Evolutionary conservation across 2,329 filamentous ascomycete genomes (phyloP).

Genomic region (Colletotrichum nymphaeae): DNA sequence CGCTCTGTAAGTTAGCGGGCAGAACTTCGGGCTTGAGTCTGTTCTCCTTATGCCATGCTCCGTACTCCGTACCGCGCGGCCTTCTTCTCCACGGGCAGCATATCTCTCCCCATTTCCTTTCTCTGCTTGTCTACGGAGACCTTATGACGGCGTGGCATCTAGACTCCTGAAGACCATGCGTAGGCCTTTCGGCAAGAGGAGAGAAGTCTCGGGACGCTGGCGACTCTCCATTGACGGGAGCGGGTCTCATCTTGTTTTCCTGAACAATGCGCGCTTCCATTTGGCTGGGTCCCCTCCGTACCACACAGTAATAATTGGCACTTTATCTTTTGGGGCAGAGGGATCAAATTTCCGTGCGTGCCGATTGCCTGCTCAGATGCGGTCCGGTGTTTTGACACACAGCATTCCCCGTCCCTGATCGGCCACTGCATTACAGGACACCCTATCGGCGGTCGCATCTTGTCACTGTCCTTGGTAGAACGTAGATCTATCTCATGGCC

Average conservation of each 20-base stretch:
- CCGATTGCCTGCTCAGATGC: not conserved
- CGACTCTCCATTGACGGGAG: not conserved
- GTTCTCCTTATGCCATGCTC: too few relatives aligned
- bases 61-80: too few relatives aligned
- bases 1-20: too few relatives aligned
- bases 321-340: not conserved
- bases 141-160: too few relatives aligned
- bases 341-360: conserved; percentile 17
- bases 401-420: not conserved
- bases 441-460: too few relatives aligned
- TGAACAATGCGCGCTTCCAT: not conserved
- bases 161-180: not conserved
- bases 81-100: not conserved
- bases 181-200: not conserved
- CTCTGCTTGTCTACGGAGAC: not conserved
- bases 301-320: not conserved
- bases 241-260: not conserved
- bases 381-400: not conserved
- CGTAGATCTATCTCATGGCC: not conserved
- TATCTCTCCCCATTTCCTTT: not conserved
- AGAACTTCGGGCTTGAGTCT: too few relatives aligned
- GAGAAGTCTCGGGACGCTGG: not conserved
- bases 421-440: not conserved
- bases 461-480: not conserved
- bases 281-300: not conserved